Conservation (phyloP, 2,329 filamentous ascomycete species). For the Neocucurbitaria cava region DNA sequence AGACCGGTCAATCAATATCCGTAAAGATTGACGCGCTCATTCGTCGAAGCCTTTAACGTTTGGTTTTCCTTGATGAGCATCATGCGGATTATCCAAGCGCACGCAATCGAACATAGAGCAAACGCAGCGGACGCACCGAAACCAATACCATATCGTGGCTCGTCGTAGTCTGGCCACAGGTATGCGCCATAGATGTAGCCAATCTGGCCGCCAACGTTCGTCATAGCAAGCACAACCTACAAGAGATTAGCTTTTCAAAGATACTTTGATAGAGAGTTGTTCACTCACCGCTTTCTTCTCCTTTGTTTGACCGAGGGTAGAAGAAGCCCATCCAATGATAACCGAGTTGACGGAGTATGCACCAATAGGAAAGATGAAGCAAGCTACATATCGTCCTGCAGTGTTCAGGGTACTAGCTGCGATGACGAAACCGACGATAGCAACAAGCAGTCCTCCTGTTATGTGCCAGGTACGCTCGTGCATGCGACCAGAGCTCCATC, state of each 20-base stretch:
- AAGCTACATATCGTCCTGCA: slow-evolving; percentile 36
- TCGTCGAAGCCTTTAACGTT: slow-evolving; percentile 28
- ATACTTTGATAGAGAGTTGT: neutral
- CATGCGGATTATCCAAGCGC: slow-evolving; percentile 34
- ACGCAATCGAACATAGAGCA: slow-evolving; percentile 36
- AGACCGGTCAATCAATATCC: slow-evolving; percentile 25
- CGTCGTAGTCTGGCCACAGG: slow-evolving; percentile 33
- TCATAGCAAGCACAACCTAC: slow-evolving; percentile 40
- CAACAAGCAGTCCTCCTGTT: slow-evolving; percentile 50
- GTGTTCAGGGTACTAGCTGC: slow-evolving; percentile 37
- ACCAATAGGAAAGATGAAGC: slow-evolving; percentile 41
- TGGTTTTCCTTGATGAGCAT: slow-evolving; percentile 40
- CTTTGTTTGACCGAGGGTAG: slow-evolving; percentile 36
- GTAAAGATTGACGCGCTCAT: slow-evolving; percentile 37
- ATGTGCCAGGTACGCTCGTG: slow-evolving; percentile 62
- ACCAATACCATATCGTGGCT: slow-evolving; percentile 34
- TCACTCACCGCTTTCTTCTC: slow-evolving; percentile 35
- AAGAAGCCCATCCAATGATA: slow-evolving; percentile 39
- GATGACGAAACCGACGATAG: slow-evolving; percentile 53
- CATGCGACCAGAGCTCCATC: slow-evolving; percentile 58
- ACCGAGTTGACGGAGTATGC: slow-evolving; percentile 42
- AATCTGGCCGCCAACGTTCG: slow-evolving; percentile 36
- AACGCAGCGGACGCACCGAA: slow-evolving; percentile 39
- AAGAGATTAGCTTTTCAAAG: neutral
- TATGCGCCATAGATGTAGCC: slow-evolving; percentile 41